These are phyloP conservation scores for Meira miltonrushii DNA, from an alignment of 1,284 basidiomycete genomes.

Conservation along the genomic window DNA sequence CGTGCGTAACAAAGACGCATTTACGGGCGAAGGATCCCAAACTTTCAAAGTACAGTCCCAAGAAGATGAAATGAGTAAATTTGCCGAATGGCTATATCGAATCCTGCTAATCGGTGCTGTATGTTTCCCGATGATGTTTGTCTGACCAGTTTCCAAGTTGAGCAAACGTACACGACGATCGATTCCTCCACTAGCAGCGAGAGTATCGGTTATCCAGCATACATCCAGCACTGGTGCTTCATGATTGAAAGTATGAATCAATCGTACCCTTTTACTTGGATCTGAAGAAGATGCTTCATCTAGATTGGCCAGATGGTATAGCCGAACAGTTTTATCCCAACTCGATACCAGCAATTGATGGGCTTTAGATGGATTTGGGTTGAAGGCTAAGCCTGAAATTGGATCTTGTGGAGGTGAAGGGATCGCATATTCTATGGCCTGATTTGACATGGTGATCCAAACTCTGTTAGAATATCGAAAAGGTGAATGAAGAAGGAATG, in stretches of 20 bases:
- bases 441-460: too few relatives aligned
- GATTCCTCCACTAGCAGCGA: constrained; percentile 39
- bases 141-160: constrained; percentile 31
- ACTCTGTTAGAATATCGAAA: too few relatives aligned
- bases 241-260: constrained; percentile 38
- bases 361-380: constrained; percentile 15
- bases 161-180: constrained; percentile 44
- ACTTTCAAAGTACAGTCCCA: constrained; percentile 37
- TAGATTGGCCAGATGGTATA: constrained; percentile 25
- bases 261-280: constrained; percentile 2
- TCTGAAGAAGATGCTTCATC: constrained; percentile 3
- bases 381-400: background rate
- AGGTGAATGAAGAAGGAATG: too few relatives aligned
- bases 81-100: constrained; percentile 18
- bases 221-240: constrained; percentile 48
- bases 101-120: constrained; percentile 31
- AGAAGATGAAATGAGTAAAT: constrained; percentile 27
- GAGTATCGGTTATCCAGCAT: constrained; percentile 32
- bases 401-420: constrained; percentile 1
- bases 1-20: constrained; percentile 19
- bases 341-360: constrained; percentile 32
- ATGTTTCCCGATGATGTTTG: constrained; percentile 44
- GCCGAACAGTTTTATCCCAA: constrained; percentile 45
- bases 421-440: background rate
- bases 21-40: constrained; percentile 24